Conservation (phyloP, 164 flowering plant genomes). For the Paratinospora sagittata region DNA sequence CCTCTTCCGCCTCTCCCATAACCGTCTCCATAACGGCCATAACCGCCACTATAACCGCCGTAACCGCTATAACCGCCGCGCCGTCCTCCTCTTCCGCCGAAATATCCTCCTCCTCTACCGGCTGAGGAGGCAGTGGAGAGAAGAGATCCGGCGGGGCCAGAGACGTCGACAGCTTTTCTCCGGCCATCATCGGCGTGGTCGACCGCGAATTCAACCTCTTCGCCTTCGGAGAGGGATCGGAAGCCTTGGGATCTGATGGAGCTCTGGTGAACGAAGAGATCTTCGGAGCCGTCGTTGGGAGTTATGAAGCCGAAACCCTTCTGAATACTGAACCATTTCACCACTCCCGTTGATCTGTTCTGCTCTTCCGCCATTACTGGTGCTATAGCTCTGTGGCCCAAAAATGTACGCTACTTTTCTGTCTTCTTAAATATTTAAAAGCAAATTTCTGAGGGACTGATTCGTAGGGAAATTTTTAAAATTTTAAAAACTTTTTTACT, state of each 20-base stretch:
- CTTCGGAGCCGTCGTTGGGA: slow-evolving; percentile 52
- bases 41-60: slow-evolving; percentile 15
- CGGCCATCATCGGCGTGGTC: too few relatives aligned
- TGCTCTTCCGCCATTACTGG: slow-evolving; percentile 26
- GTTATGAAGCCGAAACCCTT: too few relatives aligned
- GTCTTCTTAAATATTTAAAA: too few relatives aligned
- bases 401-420: too few relatives aligned
- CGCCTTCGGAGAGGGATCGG: too few relatives aligned
- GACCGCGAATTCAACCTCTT: too few relatives aligned
- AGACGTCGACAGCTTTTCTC: slow-evolving; percentile 71
- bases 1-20: slow-evolving; percentile 6
- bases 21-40: slow-evolving; percentile 12
- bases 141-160: slow-evolving; percentile 34
- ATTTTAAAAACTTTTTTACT: too few relatives aligned
- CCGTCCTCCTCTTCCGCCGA: slow-evolving; percentile 18
- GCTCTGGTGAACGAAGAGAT: slow-evolving; percentile 72
- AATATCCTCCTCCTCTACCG: slow-evolving; percentile 1
- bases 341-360: slow-evolving; percentile 34
- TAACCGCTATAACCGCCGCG: slow-evolving; percentile 7
- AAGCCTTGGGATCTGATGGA: slow-evolving; percentile 56
- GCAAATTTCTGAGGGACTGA: too few relatives aligned
- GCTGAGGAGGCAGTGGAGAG: slow-evolving; percentile 16
- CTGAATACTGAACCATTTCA: slow-evolving; percentile 54
- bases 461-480: too few relatives aligned
- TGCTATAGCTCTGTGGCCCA: too few relatives aligned